These are phyloP conservation scores for Flaveria sonorensis DNA, from an alignment of 129 eudicot species.

Conservation along the genomic window DNA sequence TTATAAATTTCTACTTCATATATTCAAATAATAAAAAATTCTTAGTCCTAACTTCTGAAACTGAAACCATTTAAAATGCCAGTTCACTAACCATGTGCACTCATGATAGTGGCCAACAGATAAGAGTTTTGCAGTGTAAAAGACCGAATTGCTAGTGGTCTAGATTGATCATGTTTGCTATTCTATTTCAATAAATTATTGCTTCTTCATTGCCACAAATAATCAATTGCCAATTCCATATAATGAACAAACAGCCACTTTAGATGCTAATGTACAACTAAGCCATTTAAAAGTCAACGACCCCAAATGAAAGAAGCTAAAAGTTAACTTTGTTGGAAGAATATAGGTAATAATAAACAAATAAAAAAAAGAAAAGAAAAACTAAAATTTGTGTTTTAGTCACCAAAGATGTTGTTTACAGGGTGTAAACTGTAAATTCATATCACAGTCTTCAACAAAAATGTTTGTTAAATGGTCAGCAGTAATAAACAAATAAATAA, in stretches of 20 bases:
- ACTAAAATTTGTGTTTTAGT: slow-evolving; percentile 6
- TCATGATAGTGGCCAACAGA: slow-evolving; percentile 31
- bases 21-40: not conserved
- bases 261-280: slow-evolving; percentile 29
- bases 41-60: not conserved
- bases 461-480: slow-evolving; percentile 31
- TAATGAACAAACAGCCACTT: slow-evolving; percentile 14
- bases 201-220: slow-evolving; percentile 16
- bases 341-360: slow-evolving; percentile 33
- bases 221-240: slow-evolving; percentile 27
- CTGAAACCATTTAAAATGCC: slow-evolving; percentile 20
- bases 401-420: slow-evolving; percentile 24
- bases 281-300: slow-evolving; percentile 42
- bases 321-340: slow-evolving; percentile 26
- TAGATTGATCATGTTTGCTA: slow-evolving; percentile 23
- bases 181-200: slow-evolving; percentile 23
- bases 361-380: not conserved
- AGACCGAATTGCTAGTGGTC: slow-evolving; percentile 11
- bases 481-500: slow-evolving; percentile 6
- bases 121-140: slow-evolving; percentile 18
- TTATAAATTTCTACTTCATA: too few relatives aligned
- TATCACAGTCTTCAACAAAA: slow-evolving; percentile 31
- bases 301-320: slow-evolving; percentile 37
- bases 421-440: slow-evolving; percentile 18
- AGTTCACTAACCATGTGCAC: slow-evolving; percentile 32